A percentile compares a stretch with the other conserved stretches of the same genome.
These are phyloP conservation scores for Myriangium duriaei DNA, from an alignment of 2,329 filamentous ascomycete genomes.

Conservation along the genomic window DNA sequence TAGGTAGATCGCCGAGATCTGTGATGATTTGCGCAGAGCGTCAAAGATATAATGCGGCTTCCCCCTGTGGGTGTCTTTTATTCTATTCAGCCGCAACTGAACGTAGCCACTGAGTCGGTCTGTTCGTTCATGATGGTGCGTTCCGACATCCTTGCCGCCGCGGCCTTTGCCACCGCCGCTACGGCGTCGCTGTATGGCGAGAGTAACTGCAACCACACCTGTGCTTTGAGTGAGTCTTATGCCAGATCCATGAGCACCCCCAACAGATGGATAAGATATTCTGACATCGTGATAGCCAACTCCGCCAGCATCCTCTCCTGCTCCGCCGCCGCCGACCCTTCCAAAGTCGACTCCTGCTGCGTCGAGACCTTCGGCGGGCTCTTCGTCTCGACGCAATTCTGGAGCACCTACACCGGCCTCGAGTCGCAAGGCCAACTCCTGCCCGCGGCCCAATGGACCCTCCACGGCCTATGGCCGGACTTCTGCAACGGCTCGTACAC, in stretches of 20 bases:
- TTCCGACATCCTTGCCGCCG: too few relatives aligned
- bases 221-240: conserved; percentile 31
- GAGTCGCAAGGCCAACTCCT: conserved; percentile 46
- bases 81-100: too few relatives aligned
- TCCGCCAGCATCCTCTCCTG: conserved; percentile 33
- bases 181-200: conserved; percentile 34
- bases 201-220: conserved; percentile 44
- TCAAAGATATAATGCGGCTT: too few relatives aligned
- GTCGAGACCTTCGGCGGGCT: conserved; percentile 53
- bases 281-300: conserved; percentile 1
- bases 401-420: conserved; percentile 50
- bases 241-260: conserved; percentile 10
- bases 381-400: conserved; percentile 50
- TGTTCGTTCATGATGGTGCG: too few relatives aligned
- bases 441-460: conserved; percentile 44
- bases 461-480: conserved; percentile 49
- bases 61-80: too few relatives aligned
- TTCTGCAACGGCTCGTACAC: conserved; percentile 47
- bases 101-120: too few relatives aligned
- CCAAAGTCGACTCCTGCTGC: conserved; percentile 47
- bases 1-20: too few relatives aligned
- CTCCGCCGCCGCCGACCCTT: conserved; percentile 31
- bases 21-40: too few relatives aligned
- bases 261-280: conserved; percentile 16
- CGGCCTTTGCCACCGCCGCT: conserved; percentile 13